Evolutionary conservation across 345 rosid species (phyloP).

Genomic region (Theobroma cacao): DNA sequence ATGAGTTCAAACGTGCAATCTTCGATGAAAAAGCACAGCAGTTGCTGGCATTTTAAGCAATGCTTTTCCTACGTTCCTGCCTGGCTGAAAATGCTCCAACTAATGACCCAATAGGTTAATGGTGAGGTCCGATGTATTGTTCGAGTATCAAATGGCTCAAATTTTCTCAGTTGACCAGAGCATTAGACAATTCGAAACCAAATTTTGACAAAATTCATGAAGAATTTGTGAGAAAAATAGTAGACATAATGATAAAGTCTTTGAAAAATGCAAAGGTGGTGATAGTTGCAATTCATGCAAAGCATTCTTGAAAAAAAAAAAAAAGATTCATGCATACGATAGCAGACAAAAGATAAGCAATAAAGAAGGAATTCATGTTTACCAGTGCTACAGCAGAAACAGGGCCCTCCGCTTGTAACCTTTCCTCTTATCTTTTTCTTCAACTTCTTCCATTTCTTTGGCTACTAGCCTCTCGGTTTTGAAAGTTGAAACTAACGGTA

Average conservation of each 20-base stretch:
- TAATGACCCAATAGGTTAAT: neutral
- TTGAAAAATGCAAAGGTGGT: neutral
- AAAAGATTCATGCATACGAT: neutral
- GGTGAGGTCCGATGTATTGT: neutral
- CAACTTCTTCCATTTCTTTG: neutral
- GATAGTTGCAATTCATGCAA: neutral
- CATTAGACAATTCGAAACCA: neutral
- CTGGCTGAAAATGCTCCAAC: neutral
- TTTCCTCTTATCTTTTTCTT: neutral
- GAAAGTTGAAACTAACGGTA: neutral
- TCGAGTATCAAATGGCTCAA: neutral
- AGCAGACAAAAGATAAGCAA: constrained; percentile 21
- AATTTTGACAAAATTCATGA: neutral
- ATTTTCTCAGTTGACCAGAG: neutral
- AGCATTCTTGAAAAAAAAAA: neutral
- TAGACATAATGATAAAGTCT: neutral
- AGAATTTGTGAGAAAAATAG: neutral
- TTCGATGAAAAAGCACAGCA: neutral
- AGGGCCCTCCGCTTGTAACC: neutral
- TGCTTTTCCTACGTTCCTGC: neutral
- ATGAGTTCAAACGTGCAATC: neutral
- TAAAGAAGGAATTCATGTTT: constrained; percentile 24
- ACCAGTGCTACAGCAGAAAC: neutral
- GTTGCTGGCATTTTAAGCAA: neutral
- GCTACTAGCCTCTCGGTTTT: neutral